Evolutionary conservation across 306 rosid genomes (phyloP).

Genomic region (Ziziphus jujuba): DNA sequence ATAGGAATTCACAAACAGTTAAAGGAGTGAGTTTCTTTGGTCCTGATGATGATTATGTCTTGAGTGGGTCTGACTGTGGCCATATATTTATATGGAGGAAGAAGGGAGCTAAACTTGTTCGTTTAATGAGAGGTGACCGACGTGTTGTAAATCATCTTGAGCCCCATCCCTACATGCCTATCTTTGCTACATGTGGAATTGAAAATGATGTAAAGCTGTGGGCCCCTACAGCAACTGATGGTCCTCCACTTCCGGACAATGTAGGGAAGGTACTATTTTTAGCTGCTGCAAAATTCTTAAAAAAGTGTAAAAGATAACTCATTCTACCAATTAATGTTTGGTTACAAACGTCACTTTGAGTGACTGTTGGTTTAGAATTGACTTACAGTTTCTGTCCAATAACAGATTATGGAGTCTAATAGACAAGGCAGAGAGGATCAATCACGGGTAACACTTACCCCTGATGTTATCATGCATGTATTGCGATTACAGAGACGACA

Average conservation of each 20-base stretch:
- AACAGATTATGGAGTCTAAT: conserved; percentile 50
- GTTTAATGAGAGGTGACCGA: conserved; percentile 51
- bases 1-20: conserved; percentile 54
- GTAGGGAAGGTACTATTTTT: conserved; percentile 37
- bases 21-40: conserved; percentile 63
- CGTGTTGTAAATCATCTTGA: conserved; percentile 49
- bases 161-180: conserved; percentile 49
- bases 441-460: conserved; percentile 39
- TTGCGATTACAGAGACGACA: conserved; percentile 60
- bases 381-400: background rate
- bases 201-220: conserved; percentile 54
- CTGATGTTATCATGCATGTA: conserved; percentile 50
- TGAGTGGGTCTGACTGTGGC: conserved; percentile 65
- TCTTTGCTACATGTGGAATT: conserved; percentile 53
- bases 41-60: conserved; percentile 52
- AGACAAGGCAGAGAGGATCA: conserved; percentile 48
- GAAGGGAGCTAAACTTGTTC: conserved; percentile 46
- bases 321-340: background rate
- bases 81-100: conserved; percentile 63
- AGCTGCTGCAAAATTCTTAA: background rate
- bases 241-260: conserved; percentile 46
- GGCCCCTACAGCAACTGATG: conserved; percentile 38
- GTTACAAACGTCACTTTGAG: background rate
- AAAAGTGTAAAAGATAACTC: background rate
- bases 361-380: background rate